Evolutionary conservation across 345 rosid species (phyloP), one percentile per base, ranked within the genome.

Genomic region (Diplotaxis tenuifolia): DNA sequence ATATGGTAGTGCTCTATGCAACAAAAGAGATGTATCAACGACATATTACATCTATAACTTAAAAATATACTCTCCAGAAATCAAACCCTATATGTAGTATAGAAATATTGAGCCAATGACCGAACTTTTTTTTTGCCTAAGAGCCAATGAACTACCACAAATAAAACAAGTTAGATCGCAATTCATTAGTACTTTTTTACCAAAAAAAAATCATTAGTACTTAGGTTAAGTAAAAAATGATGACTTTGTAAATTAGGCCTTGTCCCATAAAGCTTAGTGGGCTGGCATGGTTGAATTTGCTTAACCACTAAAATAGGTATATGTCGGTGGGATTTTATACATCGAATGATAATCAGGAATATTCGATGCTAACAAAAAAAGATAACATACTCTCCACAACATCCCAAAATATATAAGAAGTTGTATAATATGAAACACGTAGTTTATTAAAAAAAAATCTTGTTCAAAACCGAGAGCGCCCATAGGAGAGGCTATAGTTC

Each of bases 401-500:
- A 60, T 56, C 42, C 53, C 28, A 29, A 34, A 32, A 21, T 49
- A 25, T 71, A 32, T 9, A 71, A 49, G 2, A 47, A 49, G 19
- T 50, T n/a, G 21, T 62, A 9, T 34, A 11, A 71, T 15, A 61
- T 49, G 56, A 40, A 70, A 45, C 27, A 15, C 21, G 7, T 16
- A 40, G n/a, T 2, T 47, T 47, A 50, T 50, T 11, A 10, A 54
- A 56, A 57, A 28, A 9, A 47, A 25, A 25, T 25, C 18, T 36
- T 52, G 60, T 53, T 67, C 34, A 69, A 75, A 68, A 68, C 79
- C 74, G n/a, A 75, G 65, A 25, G 28, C 28, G 28, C 28, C 28
- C 28, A 25, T 25, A 25, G 28, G 28, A 25, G 28, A 5, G 28
- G 28, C 28, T 25, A 55, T 23, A 59, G 3, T 32, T 21, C 34